These are phyloP conservation scores for Pistacia atlantica DNA, from an alignment of 345 rosid genomes.

Conservation along the genomic window DNA sequence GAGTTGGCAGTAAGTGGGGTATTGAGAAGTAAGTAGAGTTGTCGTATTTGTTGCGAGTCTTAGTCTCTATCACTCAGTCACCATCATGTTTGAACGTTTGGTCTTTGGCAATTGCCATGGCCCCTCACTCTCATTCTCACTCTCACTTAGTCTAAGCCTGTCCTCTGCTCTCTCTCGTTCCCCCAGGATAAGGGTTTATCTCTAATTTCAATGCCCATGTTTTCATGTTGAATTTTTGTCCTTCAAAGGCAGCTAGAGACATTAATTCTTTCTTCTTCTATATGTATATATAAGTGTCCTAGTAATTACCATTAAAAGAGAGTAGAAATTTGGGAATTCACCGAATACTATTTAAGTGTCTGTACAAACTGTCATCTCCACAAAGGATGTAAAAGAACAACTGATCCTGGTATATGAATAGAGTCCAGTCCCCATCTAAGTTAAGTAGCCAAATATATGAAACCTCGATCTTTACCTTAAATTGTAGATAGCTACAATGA, in stretches of 20 bases:
- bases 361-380: not conserved
- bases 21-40: not conserved
- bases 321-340: not conserved
- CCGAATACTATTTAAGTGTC: no score
- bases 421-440: no score
- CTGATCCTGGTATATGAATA: no score
- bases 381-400: not conserved
- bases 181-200: conserved; percentile 10
- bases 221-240: no score
- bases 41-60: conserved; percentile 2
- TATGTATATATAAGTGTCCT: not conserved
- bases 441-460: no score
- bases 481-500: no score
- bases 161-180: not conserved
- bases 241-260: not conserved
- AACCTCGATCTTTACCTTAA: no score
- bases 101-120: no score
- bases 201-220: not conserved
- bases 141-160: not conserved
- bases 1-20: conserved; percentile 12
- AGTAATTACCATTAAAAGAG: not conserved
- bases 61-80: not conserved
- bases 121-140: not conserved
- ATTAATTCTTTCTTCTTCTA: not conserved
- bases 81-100: not conserved